These are phyloP conservation scores for Trichoderma oligosporum DNA, from an alignment of 2,329 filamentous ascomycete species.

Conservation along the genomic window DNA sequence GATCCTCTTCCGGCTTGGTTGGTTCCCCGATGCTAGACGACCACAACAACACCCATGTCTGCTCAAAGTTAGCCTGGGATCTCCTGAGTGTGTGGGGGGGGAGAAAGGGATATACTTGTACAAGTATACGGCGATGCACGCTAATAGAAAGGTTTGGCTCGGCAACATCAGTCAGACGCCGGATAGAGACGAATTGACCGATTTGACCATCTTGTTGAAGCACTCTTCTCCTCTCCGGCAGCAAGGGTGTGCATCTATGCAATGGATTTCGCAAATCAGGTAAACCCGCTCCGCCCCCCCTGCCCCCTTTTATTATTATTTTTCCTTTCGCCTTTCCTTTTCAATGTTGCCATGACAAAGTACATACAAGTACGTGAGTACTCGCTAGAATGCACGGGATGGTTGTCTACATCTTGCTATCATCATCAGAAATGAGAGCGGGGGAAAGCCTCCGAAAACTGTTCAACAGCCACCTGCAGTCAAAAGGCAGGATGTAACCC, in stretches of 20 bases:
- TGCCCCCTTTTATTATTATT: neutral
- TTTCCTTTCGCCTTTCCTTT: neutral
- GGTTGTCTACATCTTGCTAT: neutral
- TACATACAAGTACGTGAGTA: no score
- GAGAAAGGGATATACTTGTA: neutral
- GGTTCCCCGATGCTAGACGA: conserved; percentile 4
- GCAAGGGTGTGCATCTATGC: neutral
- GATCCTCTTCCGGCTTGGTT: conserved; percentile 9
- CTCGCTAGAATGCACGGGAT: neutral
- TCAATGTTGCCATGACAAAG: neutral
- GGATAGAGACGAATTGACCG: neutral
- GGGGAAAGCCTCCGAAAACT: neutral
- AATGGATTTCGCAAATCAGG: neutral
- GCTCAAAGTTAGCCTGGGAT: neutral
- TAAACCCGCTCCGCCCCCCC: neutral
- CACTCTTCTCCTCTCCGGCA: neutral
- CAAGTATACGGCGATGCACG: neutral
- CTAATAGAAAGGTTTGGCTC: neutral
- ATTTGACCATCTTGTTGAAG: neutral
- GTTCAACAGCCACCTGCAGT: neutral
- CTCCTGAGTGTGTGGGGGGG: conserved; percentile 4
- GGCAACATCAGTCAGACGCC: conserved; percentile 4
- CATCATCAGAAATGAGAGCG: neutral
- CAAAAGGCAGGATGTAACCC: neutral
- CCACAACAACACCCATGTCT: neutral